Evolutionary conservation across 2,329 filamentous ascomycete genomes (phyloP).

Genomic region (Botrytis sinoallii): DNA sequence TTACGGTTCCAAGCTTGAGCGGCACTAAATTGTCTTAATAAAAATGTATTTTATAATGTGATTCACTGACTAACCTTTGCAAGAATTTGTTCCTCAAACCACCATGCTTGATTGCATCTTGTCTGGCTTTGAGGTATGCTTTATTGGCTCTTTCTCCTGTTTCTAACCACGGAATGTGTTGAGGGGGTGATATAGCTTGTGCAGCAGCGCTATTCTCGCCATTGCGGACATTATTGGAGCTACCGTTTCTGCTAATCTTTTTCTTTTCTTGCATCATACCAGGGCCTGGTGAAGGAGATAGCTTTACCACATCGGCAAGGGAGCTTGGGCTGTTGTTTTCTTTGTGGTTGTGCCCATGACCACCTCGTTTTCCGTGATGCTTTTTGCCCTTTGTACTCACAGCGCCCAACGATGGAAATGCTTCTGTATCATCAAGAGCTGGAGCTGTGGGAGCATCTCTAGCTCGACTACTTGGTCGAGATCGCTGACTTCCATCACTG

Average conservation of each 20-base stretch:
- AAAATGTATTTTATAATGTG: not conserved
- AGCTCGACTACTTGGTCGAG: conserved; percentile 76
- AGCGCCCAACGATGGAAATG: conserved; percentile 85
- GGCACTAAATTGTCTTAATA: conserved; percentile 55
- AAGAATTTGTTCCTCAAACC: conserved; percentile 95
- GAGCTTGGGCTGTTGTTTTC: conserved; percentile 68
- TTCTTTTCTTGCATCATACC: conserved; percentile 57
- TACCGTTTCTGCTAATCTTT: conserved; percentile 61
- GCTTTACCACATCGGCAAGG: conserved; percentile 90
- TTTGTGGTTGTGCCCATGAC: conserved; percentile 69
- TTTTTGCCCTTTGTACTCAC: conserved; percentile 78
- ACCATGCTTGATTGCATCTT: conserved; percentile 96
- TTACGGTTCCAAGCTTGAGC: conserved; percentile 99
- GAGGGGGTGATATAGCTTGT: conserved; percentile 79
- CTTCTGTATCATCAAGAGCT: conserved; percentile 88
- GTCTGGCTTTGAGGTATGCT: conserved; percentile 89
- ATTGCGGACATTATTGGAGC: conserved; percentile 59
- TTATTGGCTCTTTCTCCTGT: conserved; percentile 89
- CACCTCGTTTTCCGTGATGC: conserved; percentile 86
- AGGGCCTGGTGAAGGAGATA: conserved; percentile 81
- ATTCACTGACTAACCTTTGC: conserved; percentile 64
- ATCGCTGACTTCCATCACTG: conserved; percentile 67
- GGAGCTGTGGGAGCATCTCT: conserved; percentile 64
- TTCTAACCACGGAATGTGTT: conserved; percentile 94
- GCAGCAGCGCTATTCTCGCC: conserved; percentile 79